Evolutionary conservation across 2,329 filamentous ascomycete species (phyloP).

Genomic region (Penicillium sp.): DNA sequence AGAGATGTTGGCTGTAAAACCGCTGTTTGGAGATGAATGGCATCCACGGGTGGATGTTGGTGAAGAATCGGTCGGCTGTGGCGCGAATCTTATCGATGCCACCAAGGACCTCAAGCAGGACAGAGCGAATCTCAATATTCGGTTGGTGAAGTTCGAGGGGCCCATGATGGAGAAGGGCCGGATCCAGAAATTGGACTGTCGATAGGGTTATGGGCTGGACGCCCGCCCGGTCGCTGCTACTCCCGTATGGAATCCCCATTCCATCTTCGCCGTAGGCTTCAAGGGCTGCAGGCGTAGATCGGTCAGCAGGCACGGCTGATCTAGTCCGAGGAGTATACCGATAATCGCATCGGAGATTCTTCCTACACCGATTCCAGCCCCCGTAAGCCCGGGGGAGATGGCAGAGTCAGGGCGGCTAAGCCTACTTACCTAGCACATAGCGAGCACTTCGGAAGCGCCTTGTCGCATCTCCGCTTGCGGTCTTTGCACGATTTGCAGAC

Average conservation of each 20-base stretch:
- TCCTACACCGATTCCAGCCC: neutral
- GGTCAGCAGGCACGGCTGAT: too few species aligned
- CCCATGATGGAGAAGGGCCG: neutral
- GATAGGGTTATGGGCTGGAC: neutral
- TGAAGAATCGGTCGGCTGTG: neutral
- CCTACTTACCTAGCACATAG: neutral
- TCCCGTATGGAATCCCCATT: too few species aligned
- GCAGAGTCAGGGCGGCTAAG: too few species aligned
- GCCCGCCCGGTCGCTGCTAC: neutral
- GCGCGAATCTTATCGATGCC: neutral
- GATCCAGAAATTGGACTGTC: neutral
- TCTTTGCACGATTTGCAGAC: neutral
- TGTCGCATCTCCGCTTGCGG: conserved; percentile 4
- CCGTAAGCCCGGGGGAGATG: neutral
- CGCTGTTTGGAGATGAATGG: neutral
- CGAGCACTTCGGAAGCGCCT: conserved; percentile 4
- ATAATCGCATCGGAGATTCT: neutral
- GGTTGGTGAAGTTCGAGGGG: neutral
- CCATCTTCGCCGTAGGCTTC: too few species aligned
- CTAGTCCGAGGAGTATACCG: neutral
- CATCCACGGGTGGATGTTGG: neutral
- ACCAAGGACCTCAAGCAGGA: neutral
- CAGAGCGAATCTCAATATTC: neutral
- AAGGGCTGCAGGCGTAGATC: too few species aligned
- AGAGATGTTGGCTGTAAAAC: neutral